A percentile compares a stretch with the other conserved stretches of the same genome.
Conservation (phyloP, 2,329 filamentous ascomycete genomes). For the Periconia macrospinosa region DNA sequence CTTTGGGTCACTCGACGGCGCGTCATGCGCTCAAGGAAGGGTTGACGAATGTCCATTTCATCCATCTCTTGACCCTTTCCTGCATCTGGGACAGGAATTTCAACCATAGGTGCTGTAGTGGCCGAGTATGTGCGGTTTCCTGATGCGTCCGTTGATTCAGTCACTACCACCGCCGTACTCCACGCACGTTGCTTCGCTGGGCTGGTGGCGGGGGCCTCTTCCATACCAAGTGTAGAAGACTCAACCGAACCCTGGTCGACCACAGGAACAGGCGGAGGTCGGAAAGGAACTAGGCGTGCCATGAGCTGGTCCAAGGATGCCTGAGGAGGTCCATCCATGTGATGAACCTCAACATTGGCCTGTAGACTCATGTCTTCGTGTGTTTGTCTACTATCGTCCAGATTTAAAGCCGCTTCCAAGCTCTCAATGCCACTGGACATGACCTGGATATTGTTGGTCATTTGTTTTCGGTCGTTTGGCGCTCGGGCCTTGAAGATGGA, state of each 20-base stretch:
- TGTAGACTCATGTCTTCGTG: conserved; percentile 41
- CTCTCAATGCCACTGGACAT: conserved; percentile 47
- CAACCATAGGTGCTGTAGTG: conserved; percentile 53
- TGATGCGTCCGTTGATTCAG: conserved; percentile 55
- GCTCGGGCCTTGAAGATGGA: conserved; percentile 71
- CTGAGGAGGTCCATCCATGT: conserved; percentile 38
- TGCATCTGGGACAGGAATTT: conserved; percentile 26
- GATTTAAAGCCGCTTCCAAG: conserved; percentile 39
- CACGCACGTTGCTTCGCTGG: conserved; percentile 44
- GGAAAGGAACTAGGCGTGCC: conserved; percentile 71
- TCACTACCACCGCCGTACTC: conserved; percentile 53
- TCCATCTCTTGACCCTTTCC: conserved; percentile 37
- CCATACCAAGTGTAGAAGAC: conserved; percentile 10
- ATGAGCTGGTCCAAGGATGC: conserved; percentile 45
- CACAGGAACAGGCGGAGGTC: conserved; percentile 77
- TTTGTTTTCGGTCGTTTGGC: conserved; percentile 53
- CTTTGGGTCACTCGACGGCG: conserved; percentile 64
- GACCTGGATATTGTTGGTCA: conserved; percentile 47
- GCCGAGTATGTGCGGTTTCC: conserved; percentile 57
- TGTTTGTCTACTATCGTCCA: conserved; percentile 34
- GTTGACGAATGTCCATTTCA: conserved; percentile 41
- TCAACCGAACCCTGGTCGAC: conserved; percentile 50
- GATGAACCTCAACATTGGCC: conserved; percentile 33
- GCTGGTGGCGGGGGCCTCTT: conserved; percentile 21
- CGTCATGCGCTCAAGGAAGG: conserved; percentile 72